phyloP scores from a whole-genome alignment of 176 grass and related monocot species.

The Melocanna baccifera region DNA sequence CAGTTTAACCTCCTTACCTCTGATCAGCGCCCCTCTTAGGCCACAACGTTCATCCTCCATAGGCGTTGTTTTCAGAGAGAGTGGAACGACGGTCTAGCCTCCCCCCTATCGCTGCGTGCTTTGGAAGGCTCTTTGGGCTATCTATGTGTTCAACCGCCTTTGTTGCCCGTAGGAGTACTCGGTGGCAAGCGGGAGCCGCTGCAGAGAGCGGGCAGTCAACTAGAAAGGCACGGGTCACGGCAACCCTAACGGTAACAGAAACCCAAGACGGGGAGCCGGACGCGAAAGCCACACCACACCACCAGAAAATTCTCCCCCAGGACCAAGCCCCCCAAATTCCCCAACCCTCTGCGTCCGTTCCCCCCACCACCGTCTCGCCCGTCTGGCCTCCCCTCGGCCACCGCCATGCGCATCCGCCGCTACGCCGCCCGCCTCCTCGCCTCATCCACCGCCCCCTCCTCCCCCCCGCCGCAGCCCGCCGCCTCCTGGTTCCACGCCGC shows the following conservation, averaged over 20 bases:
- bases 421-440: conserved; percentile 59
- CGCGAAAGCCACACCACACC: background rate
- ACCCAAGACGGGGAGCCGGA: background rate
- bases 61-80: no score
- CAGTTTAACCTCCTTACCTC: no score
- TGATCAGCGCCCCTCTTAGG: no score
- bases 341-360: conserved; percentile 20
- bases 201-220: background rate
- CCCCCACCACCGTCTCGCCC: background rate
- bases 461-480: conserved; percentile 17
- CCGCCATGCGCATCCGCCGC: conserved; percentile 60
- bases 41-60: no score
- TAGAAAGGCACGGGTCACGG: background rate
- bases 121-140: no score
- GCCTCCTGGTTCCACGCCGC: conserved; percentile 42
- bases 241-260: background rate
- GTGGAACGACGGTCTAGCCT: no score
- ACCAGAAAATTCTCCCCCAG: conserved; percentile 39
- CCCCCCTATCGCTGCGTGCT: no score
- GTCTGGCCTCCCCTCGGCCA: background rate
- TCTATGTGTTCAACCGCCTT: no score
- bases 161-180: no score
- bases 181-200: background rate
- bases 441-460: background rate
- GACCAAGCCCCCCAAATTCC: conserved; percentile 51